Base-by-base conservation (phyloP, 2,329 filamentous ascomycete genomes). In the Colletotrichum musae region DNA sequence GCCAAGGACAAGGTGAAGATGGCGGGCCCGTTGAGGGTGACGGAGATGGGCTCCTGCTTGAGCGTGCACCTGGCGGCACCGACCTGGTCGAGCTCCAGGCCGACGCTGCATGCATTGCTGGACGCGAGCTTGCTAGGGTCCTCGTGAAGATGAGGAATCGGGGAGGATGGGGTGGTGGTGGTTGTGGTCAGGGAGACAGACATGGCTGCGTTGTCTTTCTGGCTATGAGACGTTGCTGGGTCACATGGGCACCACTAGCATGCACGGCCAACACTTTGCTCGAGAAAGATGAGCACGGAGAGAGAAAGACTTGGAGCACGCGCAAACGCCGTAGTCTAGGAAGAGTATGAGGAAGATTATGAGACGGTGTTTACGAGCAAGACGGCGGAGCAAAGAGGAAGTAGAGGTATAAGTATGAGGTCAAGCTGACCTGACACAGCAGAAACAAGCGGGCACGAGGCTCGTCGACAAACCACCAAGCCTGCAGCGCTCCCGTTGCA, bases 21-120 rank as follows among this genome's bases (percentile, higher is more conserved):
- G 72, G 83, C 79, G 7, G 81, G 76, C 45, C 84, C 86, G 62
- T 87, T 82, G 15, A 91, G 82, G 0, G 87, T 89, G 60, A 90
- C 75, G 48, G 83, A 84, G 63, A 89, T 80, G 52, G 86, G 82
- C 72, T 84, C 82, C 75, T 88, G 86, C 41, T 82, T 82, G 70
- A 86, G 73, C 39, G 75, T 56, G 47, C 41, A 72, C 39, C 28
- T 64, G 36, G 39, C 71, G 39, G 70, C 82, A 24, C 21, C 21
- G 57, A 80, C 79, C 75, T 83, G 79, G 71, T 80, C 81, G 69
- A 84, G 73, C n/a, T 77, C 75, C 16, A 79, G 41, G 43, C 71
- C 72, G 60, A 54, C 39, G 53, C 67, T 24, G 47, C 67, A 70
- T 26, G 64, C 68, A 41, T 58, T 15, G 32, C 32, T 36, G 10